Percentiles rank a stretch among this genome's conserved stretches.
Conservation (phyloP, 345 rosid species). For the Hirschfeldia incana region DNA sequence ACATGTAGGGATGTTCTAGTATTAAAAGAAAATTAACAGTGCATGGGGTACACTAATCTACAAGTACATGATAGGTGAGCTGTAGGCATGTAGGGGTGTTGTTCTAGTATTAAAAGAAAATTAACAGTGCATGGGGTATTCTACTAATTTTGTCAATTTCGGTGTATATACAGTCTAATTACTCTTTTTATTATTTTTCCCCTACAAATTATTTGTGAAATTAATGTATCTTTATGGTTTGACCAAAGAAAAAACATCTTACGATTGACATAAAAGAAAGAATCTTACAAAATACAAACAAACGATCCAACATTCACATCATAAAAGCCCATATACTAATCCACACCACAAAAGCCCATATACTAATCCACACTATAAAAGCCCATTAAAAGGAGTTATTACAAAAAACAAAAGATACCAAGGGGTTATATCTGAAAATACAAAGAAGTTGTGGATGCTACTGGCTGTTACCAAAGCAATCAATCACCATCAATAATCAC, state of each 20-base stretch:
- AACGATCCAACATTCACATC: neutral
- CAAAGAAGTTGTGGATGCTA: neutral
- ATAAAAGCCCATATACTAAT: neutral
- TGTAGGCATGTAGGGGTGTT: too few species aligned
- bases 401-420: neutral
- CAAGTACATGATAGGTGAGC: too few species aligned
- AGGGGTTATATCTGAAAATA: neutral
- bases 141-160: too few species aligned
- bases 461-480: conserved; percentile 1
- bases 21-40: too few species aligned
- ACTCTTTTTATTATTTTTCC: neutral
- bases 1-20: too few species aligned
- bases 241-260: neutral
- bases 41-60: too few species aligned
- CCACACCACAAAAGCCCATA: neutral
- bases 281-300: neutral
- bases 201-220: neutral
- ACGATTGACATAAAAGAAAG: too few species aligned
- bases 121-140: too few species aligned
- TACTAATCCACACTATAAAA: neutral
- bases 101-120: too few species aligned
- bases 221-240: neutral
- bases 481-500: conserved; percentile 6
- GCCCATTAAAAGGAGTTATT: neutral
- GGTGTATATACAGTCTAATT: too few species aligned